A percentile compares a stretch with the other conserved stretches of the same genome.
Conservation (phyloP, 108 stramenopile genomes). For the Mediolabrus comicus region DNA sequence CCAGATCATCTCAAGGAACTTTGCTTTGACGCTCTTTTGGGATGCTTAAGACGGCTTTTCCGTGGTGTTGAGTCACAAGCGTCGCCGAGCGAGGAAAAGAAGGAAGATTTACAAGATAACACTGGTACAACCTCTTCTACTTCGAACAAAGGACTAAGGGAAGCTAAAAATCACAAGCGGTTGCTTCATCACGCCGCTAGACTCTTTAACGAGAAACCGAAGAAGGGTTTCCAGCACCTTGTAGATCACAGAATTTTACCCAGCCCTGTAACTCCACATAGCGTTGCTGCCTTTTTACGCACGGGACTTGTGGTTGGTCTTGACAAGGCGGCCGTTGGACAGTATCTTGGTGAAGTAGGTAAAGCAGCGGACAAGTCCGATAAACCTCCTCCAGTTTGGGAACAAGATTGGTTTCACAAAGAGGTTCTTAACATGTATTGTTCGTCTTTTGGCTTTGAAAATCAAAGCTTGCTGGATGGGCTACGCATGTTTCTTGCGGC, state of each 20-base stretch:
- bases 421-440: slow-evolving; percentile 77
- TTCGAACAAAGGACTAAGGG: slow-evolving; percentile 32
- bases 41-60: slow-evolving; percentile 68
- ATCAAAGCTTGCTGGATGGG: slow-evolving; percentile 79
- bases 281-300: slow-evolving; percentile 87
- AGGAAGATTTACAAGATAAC: neutral
- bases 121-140: neutral
- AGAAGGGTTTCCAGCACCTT: slow-evolving; percentile 76
- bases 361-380: slow-evolving; percentile 53
- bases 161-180: slow-evolving; percentile 67
- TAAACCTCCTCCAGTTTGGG: slow-evolving; percentile 68
- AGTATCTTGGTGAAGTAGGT: slow-evolving; percentile 89
- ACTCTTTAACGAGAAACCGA: slow-evolving; percentile 77
- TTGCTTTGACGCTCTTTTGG: slow-evolving; percentile 77
- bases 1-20: slow-evolving; percentile 83
- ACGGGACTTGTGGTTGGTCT: slow-evolving; percentile 87
- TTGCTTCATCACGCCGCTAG: slow-evolving; percentile 67
- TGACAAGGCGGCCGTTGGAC: slow-evolving; percentile 85
- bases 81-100: neutral
- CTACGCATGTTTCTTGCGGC: slow-evolving; percentile 91
- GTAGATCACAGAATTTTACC: slow-evolving; percentile 59
- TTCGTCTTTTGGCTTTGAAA: slow-evolving; percentile 84
- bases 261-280: slow-evolving; percentile 74
- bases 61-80: slow-evolving; percentile 41
- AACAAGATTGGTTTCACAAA: slow-evolving; percentile 85